A percentile compares a stretch with the other conserved stretches of the same genome.
Evolutionary conservation across 768 basidiomycete genomes (phyloP).

Genomic region (Chalciporus pseudorubinellus): DNA sequence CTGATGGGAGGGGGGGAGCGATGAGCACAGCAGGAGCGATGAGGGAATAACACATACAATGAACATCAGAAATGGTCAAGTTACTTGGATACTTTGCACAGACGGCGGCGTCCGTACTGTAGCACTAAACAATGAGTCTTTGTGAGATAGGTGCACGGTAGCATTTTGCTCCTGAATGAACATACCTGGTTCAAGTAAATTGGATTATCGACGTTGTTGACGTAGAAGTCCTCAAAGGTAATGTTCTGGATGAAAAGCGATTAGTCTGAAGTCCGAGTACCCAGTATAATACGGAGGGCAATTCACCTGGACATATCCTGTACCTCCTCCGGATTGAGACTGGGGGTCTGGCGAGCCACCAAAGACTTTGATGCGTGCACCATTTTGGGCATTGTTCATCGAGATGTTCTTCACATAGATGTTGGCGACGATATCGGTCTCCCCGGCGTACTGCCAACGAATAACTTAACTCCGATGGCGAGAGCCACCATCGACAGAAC

Average conservation of each 20-base stretch:
- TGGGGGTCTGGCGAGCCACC: conserved; percentile 41
- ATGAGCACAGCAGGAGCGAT: background rate
- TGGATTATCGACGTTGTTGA: conserved; percentile 41
- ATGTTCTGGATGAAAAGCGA: conserved; percentile 11
- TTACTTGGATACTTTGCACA: conserved; percentile 39
- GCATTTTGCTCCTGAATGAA: background rate
- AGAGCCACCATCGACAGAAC: background rate
- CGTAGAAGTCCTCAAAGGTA: conserved; percentile 27
- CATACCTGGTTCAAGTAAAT: conserved; percentile 38
- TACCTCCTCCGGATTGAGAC: conserved; percentile 42
- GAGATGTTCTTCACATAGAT: conserved; percentile 41
- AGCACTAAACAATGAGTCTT: conserved; percentile 31
- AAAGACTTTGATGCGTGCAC: conserved; percentile 53
- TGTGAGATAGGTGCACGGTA: background rate
- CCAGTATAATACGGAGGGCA: background rate
- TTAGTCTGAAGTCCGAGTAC: background rate
- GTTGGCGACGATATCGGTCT: conserved; percentile 45
- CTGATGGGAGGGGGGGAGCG: conserved; percentile 11
- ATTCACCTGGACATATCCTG: conserved; percentile 39
- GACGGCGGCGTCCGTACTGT: conserved; percentile 31
- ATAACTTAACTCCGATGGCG: background rate
- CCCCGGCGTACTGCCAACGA: conserved; percentile 32
- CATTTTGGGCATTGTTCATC: conserved; percentile 47
- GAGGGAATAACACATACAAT: conserved; percentile 28
- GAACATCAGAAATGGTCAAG: conserved; percentile 41